A percentile compares a stretch with the other conserved stretches of the same genome.
Conservation (phyloP, 2,329 filamentous ascomycete genomes). For the Talaromyces sp. region DNA sequence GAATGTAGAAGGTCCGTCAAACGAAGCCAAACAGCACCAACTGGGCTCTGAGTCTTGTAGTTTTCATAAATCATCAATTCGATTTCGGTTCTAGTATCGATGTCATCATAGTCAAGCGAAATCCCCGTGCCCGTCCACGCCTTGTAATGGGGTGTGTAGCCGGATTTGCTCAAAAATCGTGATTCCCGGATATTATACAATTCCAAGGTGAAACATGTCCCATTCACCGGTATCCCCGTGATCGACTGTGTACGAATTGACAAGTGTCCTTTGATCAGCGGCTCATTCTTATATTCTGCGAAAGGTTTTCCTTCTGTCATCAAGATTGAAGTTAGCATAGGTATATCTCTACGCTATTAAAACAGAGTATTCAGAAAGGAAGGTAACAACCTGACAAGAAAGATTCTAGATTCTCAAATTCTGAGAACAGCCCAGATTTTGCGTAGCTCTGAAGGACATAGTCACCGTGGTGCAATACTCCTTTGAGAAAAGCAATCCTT, state of each 20-base stretch:
- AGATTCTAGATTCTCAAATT: conserved; percentile 8
- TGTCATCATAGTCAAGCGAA: not conserved
- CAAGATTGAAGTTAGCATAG: not conserved
- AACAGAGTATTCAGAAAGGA: not conserved
- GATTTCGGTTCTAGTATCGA: conserved; percentile 1
- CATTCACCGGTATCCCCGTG: not conserved
- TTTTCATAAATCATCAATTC: conserved; percentile 10
- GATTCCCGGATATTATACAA: not conserved
- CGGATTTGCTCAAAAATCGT: not conserved
- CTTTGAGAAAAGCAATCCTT: not conserved
- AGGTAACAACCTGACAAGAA: conserved; percentile 3
- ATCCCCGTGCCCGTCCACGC: not conserved
- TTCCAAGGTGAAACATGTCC: not conserved
- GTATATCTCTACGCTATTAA: not conserved
- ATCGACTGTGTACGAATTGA: conserved; percentile 7
- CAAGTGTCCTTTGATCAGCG: not conserved
- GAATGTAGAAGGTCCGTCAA: not conserved
- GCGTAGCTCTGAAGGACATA: not conserved
- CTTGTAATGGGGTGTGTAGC: not conserved
- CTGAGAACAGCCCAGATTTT: not conserved
- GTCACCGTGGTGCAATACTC: not conserved
- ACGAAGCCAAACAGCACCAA: conserved; percentile 14
- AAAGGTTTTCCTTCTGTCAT: not conserved
- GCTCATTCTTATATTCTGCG: not conserved
- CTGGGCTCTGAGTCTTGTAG: not conserved